A percentile compares a stretch with the other conserved stretches of the same genome.
Conservation (phyloP, 2,329 filamentous ascomycete genomes). For the Fusarium concolor region DNA sequence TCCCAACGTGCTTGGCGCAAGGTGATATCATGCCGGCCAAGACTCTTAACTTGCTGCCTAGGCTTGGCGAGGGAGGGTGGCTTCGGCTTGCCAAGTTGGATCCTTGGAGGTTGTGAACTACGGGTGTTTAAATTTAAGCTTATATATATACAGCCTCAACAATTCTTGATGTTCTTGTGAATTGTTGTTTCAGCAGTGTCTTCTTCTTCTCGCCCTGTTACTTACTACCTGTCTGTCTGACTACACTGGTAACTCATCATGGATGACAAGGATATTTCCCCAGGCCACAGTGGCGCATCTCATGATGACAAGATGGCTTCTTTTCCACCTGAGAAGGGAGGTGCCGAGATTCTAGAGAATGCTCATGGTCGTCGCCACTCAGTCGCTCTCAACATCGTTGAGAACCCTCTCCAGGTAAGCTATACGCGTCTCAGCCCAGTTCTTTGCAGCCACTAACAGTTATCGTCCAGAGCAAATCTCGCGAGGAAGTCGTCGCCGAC, state of each 20-base stretch:
- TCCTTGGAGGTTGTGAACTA: constrained; percentile 16
- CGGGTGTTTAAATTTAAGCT: constrained; percentile 30
- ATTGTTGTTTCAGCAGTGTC: constrained; percentile 5
- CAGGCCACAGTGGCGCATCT: constrained; percentile 1
- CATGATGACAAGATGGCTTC: constrained; percentile 16
- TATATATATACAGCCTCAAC: constrained; percentile 17
- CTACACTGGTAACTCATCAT: neutral
- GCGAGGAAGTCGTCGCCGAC: constrained; percentile 6
- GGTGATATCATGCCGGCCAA: constrained; percentile 28
- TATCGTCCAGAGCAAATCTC: neutral
- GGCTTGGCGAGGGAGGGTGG: constrained; percentile 20
- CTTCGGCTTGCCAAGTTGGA: constrained; percentile 26
- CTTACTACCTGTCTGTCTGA: neutral
- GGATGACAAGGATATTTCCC: constrained; percentile 27
- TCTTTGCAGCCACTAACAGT: fast-evolving
- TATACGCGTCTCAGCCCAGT: fast-evolving
- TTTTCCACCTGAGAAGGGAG: constrained; percentile 12
- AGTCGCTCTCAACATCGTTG: constrained; percentile 9
- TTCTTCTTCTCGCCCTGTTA: neutral
- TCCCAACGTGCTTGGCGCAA: constrained; percentile 15
- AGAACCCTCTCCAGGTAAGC: constrained; percentile 22
- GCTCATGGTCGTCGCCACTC: constrained; percentile 16
- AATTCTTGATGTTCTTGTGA: neutral
- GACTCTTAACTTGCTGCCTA: constrained; percentile 32
- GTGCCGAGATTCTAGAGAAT: constrained; percentile 19